Conservation (phyloP, 805 yeast genomes). For the Ogataea salicorniae region DNA sequence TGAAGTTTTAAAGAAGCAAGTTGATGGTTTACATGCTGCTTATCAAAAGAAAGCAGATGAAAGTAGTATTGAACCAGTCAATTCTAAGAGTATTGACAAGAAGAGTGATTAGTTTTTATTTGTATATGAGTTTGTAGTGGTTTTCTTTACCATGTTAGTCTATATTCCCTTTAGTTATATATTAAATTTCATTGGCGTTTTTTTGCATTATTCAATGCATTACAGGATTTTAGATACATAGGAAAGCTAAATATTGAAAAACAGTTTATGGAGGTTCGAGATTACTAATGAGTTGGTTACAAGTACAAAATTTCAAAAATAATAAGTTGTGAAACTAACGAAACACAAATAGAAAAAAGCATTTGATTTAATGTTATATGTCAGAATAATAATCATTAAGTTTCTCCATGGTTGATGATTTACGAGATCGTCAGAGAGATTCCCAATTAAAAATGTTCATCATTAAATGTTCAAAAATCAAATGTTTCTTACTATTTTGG, state of each 20-base stretch:
- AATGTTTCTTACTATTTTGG: not conserved
- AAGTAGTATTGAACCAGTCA: not conserved
- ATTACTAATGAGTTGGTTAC: not conserved
- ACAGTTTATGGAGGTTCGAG: too few relatives aligned
- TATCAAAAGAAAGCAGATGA: conserved; percentile 35
- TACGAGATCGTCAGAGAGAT: conserved; percentile 31
- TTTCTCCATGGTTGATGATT: conserved; percentile 25
- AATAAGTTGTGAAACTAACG: not conserved
- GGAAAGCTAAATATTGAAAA: too few relatives aligned
- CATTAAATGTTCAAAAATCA: conserved; percentile 8
- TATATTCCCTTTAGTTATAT: too few relatives aligned
- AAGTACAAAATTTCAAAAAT: not conserved
- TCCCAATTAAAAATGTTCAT: conserved; percentile 29
- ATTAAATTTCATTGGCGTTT: not conserved
- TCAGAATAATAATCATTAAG: conserved; percentile 19
- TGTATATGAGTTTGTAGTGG: too few relatives aligned
- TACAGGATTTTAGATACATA: not conserved
- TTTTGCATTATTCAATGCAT: not conserved
- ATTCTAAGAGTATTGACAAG: not conserved
- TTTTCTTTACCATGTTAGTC: too few relatives aligned
- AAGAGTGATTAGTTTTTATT: not conserved
- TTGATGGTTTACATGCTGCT: conserved; percentile 36
- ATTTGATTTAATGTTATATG: not conserved
- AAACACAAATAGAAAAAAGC: not conserved
- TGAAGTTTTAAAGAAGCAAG: conserved; percentile 38